Evolutionary conservation across 2,329 filamentous ascomycete genomes (phyloP).

Genomic region (Pseudohalonectria lignicola): DNA sequence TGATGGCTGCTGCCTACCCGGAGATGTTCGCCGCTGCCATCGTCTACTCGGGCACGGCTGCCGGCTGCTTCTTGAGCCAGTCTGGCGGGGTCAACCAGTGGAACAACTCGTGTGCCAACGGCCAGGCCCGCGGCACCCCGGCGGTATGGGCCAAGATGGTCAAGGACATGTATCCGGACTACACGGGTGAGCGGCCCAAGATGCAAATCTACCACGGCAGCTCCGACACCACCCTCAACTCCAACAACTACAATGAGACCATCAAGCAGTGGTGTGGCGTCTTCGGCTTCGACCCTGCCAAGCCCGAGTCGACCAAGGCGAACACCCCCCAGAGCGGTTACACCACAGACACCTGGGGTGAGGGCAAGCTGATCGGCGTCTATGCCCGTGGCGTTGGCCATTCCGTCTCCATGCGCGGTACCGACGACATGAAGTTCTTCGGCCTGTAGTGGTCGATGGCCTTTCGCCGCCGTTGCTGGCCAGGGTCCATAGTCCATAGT

Average conservation of each 20-base stretch:
- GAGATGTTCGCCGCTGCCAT: slow-evolving; percentile 33
- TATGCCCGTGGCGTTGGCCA: slow-evolving; percentile 8
- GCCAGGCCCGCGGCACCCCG: slow-evolving; percentile 27
- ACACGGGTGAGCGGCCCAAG: slow-evolving; percentile 35
- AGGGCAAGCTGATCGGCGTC: slow-evolving; percentile 8
- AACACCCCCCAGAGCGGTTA: slow-evolving; percentile 14
- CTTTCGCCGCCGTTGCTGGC: too few relatives aligned
- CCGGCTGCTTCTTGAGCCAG: slow-evolving; percentile 30
- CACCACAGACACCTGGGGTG: slow-evolving; percentile 13
- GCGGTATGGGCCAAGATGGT: slow-evolving; percentile 37
- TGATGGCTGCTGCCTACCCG: slow-evolving; percentile 33
- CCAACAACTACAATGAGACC: slow-evolving; percentile 44
- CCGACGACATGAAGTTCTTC: slow-evolving; percentile 7
- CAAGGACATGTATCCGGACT: slow-evolving; percentile 34
- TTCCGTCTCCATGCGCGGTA: slow-evolving; percentile 4
- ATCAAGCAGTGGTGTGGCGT: slow-evolving; percentile 45
- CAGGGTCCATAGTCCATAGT: too few relatives aligned
- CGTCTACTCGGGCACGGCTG: slow-evolving; percentile 30
- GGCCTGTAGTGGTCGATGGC: slow-evolving; percentile 1
- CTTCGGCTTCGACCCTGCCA: slow-evolving; percentile 24
- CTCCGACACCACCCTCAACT: slow-evolving; percentile 34
- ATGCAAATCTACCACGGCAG: slow-evolving; percentile 50
- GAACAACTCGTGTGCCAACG: slow-evolving; percentile 40
- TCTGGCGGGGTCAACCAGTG: slow-evolving; percentile 29
- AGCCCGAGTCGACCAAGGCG: slow-evolving; percentile 5